Conservation (phyloP, 2,329 filamentous ascomycete species). For the Fusarium staphyleae region DNA sequence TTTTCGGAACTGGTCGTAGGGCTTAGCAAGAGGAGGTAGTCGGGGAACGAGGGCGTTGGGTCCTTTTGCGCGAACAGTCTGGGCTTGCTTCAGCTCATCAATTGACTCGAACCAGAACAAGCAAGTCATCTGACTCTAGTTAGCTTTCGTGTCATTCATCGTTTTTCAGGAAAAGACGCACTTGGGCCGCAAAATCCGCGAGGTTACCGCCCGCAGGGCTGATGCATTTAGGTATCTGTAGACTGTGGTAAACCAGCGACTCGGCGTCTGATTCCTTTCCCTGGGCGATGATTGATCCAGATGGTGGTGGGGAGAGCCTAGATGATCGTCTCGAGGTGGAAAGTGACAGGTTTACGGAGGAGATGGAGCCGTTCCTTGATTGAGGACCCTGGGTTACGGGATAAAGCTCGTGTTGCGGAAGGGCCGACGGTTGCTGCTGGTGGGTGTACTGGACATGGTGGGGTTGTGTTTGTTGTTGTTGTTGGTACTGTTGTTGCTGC, state of each 20-base stretch:
- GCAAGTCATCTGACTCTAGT: conserved; percentile 78
- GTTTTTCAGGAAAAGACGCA: conserved; percentile 49
- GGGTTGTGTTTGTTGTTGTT: conserved; percentile 17
- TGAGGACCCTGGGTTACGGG: conserved; percentile 22
- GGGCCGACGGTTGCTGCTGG: conserved; percentile 23
- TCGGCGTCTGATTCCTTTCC: conserved; percentile 48
- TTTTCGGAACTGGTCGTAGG: conserved; percentile 83
- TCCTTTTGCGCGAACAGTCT: conserved; percentile 60
- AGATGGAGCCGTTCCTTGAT: conserved; percentile 28
- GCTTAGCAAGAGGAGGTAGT: conserved; percentile 75
- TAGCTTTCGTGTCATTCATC: conserved; percentile 7
- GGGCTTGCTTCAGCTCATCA: conserved; percentile 77
- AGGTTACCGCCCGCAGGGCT: conserved; percentile 77
- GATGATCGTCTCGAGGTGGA: conserved; percentile 44
- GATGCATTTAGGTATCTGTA: conserved; percentile 79
- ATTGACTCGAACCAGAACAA: conserved; percentile 97
- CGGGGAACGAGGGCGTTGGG: conserved; percentile 53
- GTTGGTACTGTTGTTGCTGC: conserved; percentile 25
- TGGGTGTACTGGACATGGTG: conserved; percentile 21
- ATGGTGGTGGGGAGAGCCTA: conserved; percentile 49
- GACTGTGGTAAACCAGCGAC: conserved; percentile 62
- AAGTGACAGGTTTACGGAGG: conserved; percentile 23
- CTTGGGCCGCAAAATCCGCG: conserved; percentile 84
- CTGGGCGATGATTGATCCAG: conserved; percentile 39
- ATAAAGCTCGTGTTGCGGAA: conserved; percentile 17